Percentiles rank a stretch among this genome's conserved stretches.
Conservation (phyloP, 139 green algal genomes). For the Trebouxia sp. region DNA sequence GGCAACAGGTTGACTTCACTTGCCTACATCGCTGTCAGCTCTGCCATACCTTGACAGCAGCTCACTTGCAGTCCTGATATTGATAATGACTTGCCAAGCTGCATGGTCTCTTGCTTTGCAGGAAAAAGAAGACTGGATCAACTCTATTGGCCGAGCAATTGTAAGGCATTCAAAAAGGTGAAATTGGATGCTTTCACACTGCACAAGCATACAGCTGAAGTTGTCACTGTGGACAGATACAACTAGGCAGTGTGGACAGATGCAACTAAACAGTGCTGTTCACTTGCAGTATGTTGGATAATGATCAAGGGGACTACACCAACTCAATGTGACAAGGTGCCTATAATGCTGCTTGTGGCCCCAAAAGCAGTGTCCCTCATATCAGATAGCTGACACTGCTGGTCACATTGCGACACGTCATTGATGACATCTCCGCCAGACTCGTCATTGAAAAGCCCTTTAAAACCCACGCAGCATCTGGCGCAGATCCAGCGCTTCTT, state of each 20-base stretch:
- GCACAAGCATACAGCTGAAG: neutral
- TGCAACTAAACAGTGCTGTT: neutral
- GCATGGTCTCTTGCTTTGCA: neutral
- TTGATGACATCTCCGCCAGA: too few relatives aligned
- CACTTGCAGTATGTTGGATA: constrained; percentile 63
- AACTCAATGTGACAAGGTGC: neutral
- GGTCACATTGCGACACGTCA: too few relatives aligned
- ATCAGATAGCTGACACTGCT: too few relatives aligned
- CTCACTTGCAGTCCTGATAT: neutral
- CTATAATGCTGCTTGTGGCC: too few relatives aligned
- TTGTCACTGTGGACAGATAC: neutral
- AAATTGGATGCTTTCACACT: neutral
- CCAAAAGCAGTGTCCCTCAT: too few relatives aligned
- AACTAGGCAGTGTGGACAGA: neutral
- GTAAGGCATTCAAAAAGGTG: constrained; percentile 85
- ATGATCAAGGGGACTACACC: constrained; percentile 66
- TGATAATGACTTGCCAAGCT: neutral
- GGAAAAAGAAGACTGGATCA: constrained; percentile 99
- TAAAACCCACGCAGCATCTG: too few relatives aligned
- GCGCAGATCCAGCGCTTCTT: too few relatives aligned
- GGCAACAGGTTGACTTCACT: neutral
- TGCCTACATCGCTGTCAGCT: neutral
- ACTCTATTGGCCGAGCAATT: constrained; percentile 93
- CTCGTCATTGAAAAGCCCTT: too few relatives aligned
- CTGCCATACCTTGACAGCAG: neutral